Conservation (phyloP, 2,329 filamentous ascomycete genomes). For the Falciphora oryzae region DNA sequence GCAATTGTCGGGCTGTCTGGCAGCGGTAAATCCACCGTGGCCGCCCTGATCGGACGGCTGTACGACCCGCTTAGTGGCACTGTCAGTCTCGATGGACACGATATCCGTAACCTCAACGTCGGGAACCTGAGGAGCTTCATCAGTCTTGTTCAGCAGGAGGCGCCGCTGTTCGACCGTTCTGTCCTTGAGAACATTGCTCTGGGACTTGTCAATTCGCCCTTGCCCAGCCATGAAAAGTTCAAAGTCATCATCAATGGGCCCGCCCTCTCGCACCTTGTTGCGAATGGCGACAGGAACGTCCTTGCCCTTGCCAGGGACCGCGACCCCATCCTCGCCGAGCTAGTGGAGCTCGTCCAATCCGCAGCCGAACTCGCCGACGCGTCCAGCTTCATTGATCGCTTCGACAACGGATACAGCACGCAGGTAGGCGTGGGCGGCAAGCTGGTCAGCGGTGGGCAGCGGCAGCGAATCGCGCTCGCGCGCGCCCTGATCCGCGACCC, state of each 20-base stretch:
- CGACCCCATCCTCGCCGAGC: conserved; percentile 27
- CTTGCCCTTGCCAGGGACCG: conserved; percentile 1
- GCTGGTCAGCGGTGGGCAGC: conserved; percentile 54
- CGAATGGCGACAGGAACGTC: conserved; percentile 17
- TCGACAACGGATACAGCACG: conserved; percentile 49
- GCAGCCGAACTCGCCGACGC: conserved; percentile 53
- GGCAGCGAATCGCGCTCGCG: conserved; percentile 46
- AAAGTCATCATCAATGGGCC: conserved; percentile 34
- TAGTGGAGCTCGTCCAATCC: conserved; percentile 37
- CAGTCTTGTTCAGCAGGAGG: conserved; percentile 29
- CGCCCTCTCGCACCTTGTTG: conserved; percentile 38
- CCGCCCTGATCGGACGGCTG: conserved; percentile 36
- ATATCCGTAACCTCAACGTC: conserved; percentile 31
- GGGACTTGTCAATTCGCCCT: conserved; percentile 31
- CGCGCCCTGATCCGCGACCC: conserved; percentile 11
- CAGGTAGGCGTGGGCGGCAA: conserved; percentile 47
- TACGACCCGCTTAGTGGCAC: conserved; percentile 38
- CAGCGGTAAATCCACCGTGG: conserved; percentile 48
- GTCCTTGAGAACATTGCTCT: conserved; percentile 38
- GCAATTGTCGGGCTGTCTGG: conserved; percentile 51
- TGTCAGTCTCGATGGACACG: conserved; percentile 32
- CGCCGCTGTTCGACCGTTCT: conserved; percentile 27
- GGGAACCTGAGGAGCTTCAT: conserved; percentile 25
- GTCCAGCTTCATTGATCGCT: conserved; percentile 44
- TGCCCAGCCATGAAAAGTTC: conserved; percentile 27